These are phyloP conservation scores for Rhytidiadelphus loreus DNA, from an alignment of 225 moss, liverwort and hornwort genomes.

Conservation along the genomic window DNA sequence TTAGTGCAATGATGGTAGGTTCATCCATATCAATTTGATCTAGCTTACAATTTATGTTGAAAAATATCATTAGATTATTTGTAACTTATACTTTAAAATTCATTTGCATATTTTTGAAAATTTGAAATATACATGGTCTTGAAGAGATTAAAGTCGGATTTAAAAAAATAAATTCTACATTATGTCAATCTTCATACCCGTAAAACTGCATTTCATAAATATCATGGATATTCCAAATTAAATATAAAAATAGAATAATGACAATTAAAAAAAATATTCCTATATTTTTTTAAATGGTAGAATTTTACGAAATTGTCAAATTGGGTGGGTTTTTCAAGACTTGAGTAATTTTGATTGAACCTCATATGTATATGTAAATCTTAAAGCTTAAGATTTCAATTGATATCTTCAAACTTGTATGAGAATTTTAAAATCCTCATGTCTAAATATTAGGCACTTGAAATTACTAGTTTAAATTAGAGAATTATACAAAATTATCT, in stretches of 20 bases:
- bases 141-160: background rate
- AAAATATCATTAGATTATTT: background rate
- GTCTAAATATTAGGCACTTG: background rate
- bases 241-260: background rate
- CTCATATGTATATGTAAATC: background rate
- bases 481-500: background rate
- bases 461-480: background rate
- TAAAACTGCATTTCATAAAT: background rate
- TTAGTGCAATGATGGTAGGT: too few species aligned
- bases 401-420: background rate
- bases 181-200: background rate
- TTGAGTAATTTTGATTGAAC: background rate
- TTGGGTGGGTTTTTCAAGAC: accelerated
- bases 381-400: background rate
- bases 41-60: background rate
- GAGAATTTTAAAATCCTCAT: background rate
- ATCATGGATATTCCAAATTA: background rate
- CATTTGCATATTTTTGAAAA: background rate
- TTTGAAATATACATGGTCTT: background rate
- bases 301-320: background rate
- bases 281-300: background rate
- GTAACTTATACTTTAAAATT: background rate
- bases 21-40: background rate
- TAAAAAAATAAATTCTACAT: background rate
- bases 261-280: background rate